A percentile compares a stretch with the other conserved stretches of the same genome.
Evolutionary conservation across 108 stramenopile genomes (phyloP).

Genomic region (Nitzschia inconspicua): DNA sequence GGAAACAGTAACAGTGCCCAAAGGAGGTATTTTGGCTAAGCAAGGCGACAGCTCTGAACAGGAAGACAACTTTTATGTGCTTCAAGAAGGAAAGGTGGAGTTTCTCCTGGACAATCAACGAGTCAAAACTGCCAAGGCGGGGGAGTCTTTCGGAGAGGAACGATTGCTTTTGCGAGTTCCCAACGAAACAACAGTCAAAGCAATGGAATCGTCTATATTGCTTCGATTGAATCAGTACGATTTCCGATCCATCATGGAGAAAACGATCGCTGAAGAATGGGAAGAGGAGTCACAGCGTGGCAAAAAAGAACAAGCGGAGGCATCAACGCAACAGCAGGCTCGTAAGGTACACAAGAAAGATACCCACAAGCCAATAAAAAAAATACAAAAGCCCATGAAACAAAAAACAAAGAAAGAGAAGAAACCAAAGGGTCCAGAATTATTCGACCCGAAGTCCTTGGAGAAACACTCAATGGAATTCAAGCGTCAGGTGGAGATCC

Average conservation of each 20-base stretch:
- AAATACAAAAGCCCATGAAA: neutral
- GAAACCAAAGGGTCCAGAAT: neutral
- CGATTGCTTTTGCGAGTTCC: conserved; percentile 82
- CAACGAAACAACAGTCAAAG: conserved; percentile 72
- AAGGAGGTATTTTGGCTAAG: neutral
- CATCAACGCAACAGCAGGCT: neutral
- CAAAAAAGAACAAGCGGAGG: neutral
- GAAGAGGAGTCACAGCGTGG: conserved; percentile 10
- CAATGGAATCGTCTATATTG: conserved; percentile 24
- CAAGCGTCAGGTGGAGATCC: conserved; percentile 4
- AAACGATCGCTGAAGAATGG: conserved; percentile 45
- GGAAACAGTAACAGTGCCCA: conserved; percentile 1
- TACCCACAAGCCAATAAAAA: neutral
- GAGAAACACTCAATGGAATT: conserved; percentile 12
- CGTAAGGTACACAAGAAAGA: neutral
- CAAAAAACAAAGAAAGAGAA: conserved; percentile 13
- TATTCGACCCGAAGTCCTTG: neutral
- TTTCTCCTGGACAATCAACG: conserved; percentile 60
- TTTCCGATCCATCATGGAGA: conserved; percentile 68
- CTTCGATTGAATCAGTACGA: conserved; percentile 73
- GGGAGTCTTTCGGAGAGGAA: conserved; percentile 77
- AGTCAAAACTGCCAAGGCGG: conserved; percentile 30
- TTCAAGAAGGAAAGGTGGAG: conserved; percentile 49
- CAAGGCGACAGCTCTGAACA: conserved; percentile 34
- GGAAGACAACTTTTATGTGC: conserved; percentile 68